Evolutionary conservation across 2,329 filamentous ascomycete species (phyloP).

Genomic region (Alternaria angustiovoidea): DNA sequence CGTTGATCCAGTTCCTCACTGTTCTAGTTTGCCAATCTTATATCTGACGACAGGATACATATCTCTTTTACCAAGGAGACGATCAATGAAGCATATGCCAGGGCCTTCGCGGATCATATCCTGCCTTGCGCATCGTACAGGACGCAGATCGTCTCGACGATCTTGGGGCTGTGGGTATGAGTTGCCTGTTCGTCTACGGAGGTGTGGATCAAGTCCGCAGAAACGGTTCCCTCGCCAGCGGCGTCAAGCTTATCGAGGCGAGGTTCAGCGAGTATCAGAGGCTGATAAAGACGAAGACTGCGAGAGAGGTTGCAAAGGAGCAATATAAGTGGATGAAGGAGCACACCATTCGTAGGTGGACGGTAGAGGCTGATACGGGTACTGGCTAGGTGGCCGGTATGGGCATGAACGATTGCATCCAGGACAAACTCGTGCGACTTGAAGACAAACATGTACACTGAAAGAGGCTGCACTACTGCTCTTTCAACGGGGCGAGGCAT

Average conservation of each 20-base stretch:
- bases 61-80: not conserved
- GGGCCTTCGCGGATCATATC: not conserved
- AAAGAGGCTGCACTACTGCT: not conserved
- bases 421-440: not conserved
- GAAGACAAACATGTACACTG: not conserved
- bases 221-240: no score
- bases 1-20: not conserved
- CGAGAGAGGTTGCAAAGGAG: not conserved
- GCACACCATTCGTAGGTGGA: not conserved
- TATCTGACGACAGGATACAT: not conserved
- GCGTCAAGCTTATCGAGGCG: not conserved
- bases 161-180: not conserved
- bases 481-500: not conserved
- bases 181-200: not conserved
- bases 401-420: not conserved
- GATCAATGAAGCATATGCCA: not conserved
- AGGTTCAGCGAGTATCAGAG: not conserved
- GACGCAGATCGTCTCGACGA: not conserved
- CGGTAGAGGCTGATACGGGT: not conserved
- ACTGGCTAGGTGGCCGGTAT: not conserved
- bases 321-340: not conserved
- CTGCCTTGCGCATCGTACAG: not conserved
- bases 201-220: not conserved
- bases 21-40: not conserved
- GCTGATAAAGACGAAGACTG: slow-evolving; percentile 1